Conservation (phyloP, 495 filamentous ascomycete species). For the Neurospora tetraspora region DNA sequence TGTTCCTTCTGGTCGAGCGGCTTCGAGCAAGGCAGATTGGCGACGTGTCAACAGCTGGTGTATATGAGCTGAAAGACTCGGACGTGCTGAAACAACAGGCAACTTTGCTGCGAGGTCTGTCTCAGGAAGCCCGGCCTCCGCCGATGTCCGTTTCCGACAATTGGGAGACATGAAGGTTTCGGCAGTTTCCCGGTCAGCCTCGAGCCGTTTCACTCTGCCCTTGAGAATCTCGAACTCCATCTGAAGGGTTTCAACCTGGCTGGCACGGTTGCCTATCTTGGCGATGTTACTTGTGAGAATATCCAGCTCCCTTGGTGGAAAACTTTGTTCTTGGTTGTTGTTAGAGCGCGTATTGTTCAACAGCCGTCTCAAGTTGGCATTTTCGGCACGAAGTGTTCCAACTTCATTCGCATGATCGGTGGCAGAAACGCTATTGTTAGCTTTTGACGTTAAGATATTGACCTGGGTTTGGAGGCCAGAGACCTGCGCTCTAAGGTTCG, state of each 20-base stretch:
- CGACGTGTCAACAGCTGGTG: not conserved
- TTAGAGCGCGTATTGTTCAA: conserved; percentile 14
- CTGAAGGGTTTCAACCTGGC: conserved; percentile 29
- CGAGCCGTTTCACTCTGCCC: conserved; percentile 22
- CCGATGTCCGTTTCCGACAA: conserved; percentile 6
- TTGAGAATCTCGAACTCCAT: conserved; percentile 33
- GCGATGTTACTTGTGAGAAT: conserved; percentile 27
- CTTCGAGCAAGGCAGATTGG: not conserved
- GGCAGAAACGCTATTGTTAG: not conserved
- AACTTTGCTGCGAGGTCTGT: not conserved
- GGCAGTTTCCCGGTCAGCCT: conserved; percentile 5
- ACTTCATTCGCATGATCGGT: conserved; percentile 10
- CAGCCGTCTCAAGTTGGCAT: conserved; percentile 18
- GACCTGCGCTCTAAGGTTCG: conserved; percentile 1
- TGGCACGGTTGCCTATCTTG: conserved; percentile 27
- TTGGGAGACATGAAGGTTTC: not conserved
- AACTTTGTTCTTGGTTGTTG: conserved; percentile 2
- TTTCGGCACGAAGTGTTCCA: conserved; percentile 6
- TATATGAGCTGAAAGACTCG: not conserved
- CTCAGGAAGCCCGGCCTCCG: not conserved
- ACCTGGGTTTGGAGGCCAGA: not conserved
- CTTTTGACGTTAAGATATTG: not conserved
- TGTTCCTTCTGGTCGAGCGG: not conserved
- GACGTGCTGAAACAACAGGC: not conserved
- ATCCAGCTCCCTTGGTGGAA: conserved; percentile 26